A percentile compares a stretch with the other conserved stretches of the same genome.
These are phyloP conservation scores for Penicillium sclerotigenum DNA, from an alignment of 2,329 filamentous ascomycete genomes.

Conservation along the genomic window DNA sequence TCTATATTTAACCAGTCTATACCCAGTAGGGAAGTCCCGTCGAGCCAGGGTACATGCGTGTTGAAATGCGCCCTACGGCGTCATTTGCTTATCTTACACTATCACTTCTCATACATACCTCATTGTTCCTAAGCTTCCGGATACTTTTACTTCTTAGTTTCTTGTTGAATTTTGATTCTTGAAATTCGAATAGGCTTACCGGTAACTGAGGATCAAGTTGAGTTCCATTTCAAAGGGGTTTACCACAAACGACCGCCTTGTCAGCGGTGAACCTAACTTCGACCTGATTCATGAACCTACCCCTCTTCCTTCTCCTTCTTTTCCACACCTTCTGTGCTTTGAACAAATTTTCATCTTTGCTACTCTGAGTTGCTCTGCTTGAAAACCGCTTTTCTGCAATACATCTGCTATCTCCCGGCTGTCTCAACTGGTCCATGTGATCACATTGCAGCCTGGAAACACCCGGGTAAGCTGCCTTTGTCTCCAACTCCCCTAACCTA, in stretches of 20 bases:
- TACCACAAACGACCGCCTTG: neutral
- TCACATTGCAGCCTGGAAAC: conserved; percentile 9
- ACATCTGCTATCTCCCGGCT: neutral
- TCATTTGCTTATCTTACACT: conserved; percentile 5
- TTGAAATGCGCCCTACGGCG: neutral
- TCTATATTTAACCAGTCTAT: neutral
- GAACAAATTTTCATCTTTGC: neutral
- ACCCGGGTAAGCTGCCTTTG: conserved; percentile 5
- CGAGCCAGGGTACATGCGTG: neutral
- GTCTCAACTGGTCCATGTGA: conserved; percentile 2
- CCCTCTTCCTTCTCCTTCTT: conserved; percentile 22
- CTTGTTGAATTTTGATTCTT: neutral
- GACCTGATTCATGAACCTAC: conserved; percentile 27
- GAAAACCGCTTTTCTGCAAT: neutral
- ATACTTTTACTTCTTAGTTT: neutral
- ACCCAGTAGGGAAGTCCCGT: neutral
- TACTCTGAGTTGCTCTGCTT: neutral
- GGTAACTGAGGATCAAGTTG: neutral
- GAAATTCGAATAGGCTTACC: neutral
- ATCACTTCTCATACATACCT: conserved; percentile 11
- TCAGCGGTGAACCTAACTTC: conserved; percentile 17
- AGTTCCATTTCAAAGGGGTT: neutral
- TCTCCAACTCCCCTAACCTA: neutral
- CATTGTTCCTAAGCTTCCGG: conserved; percentile 8
- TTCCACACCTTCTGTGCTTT: neutral